Evolutionary conservation across 441 rosid species (phyloP).

Genomic region (Omphalea diandra): DNA sequence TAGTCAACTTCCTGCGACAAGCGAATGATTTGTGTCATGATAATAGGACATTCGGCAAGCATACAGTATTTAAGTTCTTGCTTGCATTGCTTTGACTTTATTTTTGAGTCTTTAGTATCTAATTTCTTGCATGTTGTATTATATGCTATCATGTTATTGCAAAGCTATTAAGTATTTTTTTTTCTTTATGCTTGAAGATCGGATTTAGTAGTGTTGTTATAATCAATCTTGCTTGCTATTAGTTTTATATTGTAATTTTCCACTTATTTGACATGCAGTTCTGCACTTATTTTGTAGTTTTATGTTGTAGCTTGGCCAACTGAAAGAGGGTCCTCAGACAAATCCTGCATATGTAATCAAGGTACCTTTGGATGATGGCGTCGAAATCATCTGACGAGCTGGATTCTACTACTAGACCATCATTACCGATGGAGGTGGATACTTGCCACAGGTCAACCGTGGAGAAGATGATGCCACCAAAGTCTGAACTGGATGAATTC

Average conservation of each 20-base stretch:
- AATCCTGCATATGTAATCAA: slow-evolving; percentile 74
- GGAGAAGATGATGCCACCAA: too few species aligned
- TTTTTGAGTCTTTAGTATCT: too few species aligned
- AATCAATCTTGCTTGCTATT: too few species aligned
- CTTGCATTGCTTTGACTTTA: too few species aligned
- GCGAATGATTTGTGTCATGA: too few species aligned
- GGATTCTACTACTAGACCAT: too few species aligned
- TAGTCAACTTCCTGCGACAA: neutral
- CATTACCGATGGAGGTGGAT: too few species aligned
- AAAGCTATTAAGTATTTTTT: slow-evolving; percentile 16
- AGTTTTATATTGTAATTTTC: slow-evolving; percentile 51
- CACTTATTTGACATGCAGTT: slow-evolving; percentile 85
- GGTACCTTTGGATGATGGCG: slow-evolving; percentile 49
- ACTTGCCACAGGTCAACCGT: too few species aligned
- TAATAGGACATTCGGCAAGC: neutral
- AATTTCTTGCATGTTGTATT: neutral
- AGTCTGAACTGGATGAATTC: too few species aligned
- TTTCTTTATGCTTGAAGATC: too few species aligned
- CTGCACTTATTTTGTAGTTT: slow-evolving; percentile 73
- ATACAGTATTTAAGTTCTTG: neutral
- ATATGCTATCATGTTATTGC: slow-evolving; percentile 11
- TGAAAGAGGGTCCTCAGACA: slow-evolving; percentile 61
- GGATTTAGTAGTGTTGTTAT: too few species aligned
- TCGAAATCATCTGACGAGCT: slow-evolving; percentile 3
- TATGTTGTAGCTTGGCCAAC: slow-evolving; percentile 69